Percentiles rank a stretch among this genome's conserved stretches.
phyloP scores from a whole-genome alignment of 2,329 filamentous ascomycete genomes.

The Mariannaea elegans region DNA sequence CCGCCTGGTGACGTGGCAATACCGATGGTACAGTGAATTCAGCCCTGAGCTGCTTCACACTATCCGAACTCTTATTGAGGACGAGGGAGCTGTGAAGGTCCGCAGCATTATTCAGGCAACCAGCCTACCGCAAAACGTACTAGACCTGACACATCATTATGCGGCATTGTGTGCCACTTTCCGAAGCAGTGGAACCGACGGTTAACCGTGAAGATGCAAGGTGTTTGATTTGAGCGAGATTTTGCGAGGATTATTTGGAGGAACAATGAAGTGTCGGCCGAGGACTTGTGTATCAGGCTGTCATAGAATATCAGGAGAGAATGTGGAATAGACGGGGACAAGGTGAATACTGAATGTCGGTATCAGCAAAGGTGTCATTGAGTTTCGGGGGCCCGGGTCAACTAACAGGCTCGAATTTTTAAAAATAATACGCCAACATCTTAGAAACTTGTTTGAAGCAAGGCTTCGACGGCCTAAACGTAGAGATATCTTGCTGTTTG shows the following conservation, averaged over 20 bases:
- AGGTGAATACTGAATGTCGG: conserved; percentile 11
- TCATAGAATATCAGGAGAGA: not conserved
- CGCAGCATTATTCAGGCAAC: conserved; percentile 97
- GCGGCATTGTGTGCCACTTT: conserved; percentile 94
- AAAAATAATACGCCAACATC: conserved; percentile 17
- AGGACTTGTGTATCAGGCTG: conserved; percentile 6
- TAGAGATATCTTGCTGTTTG: not conserved
- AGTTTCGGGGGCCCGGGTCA: conserved; percentile 1
- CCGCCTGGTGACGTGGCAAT: conserved; percentile 95
- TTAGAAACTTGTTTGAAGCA: not conserved
- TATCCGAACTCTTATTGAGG: conserved; percentile 92
- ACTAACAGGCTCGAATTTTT: conserved; percentile 14
- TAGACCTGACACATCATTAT: conserved; percentile 96
- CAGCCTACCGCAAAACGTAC: conserved; percentile 88
- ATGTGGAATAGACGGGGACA: not conserved
- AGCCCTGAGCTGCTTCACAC: conserved; percentile 89
- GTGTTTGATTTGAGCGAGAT: not conserved
- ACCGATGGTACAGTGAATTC: conserved; percentile 99
- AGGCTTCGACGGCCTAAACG: not conserved
- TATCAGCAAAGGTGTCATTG: conserved; percentile 14
- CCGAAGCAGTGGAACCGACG: conserved; percentile 91
- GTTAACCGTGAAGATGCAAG: conserved; percentile 53
- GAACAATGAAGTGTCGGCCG: not conserved
- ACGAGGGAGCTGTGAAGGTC: conserved; percentile 97
- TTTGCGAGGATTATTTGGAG: not conserved